Evolutionary conservation across 2,329 filamentous ascomycete species (phyloP), one percentile per base, ranked within the genome.

Genomic region (Apiospora pterosperma): DNA sequence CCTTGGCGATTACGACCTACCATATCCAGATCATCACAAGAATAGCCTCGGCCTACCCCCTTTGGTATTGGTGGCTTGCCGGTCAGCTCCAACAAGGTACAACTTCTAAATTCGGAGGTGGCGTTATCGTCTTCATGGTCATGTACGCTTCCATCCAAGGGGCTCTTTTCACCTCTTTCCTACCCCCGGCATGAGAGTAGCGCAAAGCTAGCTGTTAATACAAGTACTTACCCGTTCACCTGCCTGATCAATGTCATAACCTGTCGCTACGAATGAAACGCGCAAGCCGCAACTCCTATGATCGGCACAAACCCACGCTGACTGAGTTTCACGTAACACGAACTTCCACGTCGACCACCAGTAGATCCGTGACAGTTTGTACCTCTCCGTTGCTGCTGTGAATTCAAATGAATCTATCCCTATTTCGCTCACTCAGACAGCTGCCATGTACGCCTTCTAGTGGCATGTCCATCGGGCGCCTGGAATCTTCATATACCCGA

Each of bases 1-100:
- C 86, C 2, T 76, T 95, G 65, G 92, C 93, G 23, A 77, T 94
- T 23, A 92, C 90, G 14, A 92, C 82, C 67, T 97, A 96, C 74
- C 96, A 99, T 74, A 91, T 97, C 31, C 96, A 99, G 77, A 96
- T 99, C 70, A 90, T 98, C 72, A 97, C 91, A 55, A 88, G 96
- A 28, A 84, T 99, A 19, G 90, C 92, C 1, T 97, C 94, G 0
- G 95, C 90, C 0, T 97, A 95, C 76, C 92, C 93, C 1, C 78
- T 96, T 21, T 97, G 93, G 93, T 96, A 97, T 75, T 90, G 91
- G 83, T 92, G 90, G 82, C 75, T 97, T 42, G 92, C 91, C 0
- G 79, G 78, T 4, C 76, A 75, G 38, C 70, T 86, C 7, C 69
- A 76, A 58, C 74, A 78, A 28, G 69, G 72, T 11, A 73, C 74